phyloP scores from a whole-genome alignment of 306 rosid species.

The Pyrus betulifolia region DNA sequence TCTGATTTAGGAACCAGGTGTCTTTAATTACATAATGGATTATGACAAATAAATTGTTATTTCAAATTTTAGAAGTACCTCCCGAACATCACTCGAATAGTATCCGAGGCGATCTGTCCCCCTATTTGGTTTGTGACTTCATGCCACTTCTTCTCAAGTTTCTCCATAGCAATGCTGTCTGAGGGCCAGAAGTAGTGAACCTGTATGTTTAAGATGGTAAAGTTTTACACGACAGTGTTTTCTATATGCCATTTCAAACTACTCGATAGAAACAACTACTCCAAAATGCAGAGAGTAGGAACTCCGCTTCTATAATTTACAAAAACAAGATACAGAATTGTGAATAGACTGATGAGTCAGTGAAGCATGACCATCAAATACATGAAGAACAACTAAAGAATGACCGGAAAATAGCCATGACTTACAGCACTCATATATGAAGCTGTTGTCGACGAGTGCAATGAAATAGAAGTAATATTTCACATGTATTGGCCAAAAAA shows the following conservation, averaged over 20 bases:
- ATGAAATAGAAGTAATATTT: background rate
- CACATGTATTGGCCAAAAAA: slow-evolving; percentile 1
- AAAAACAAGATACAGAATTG: background rate
- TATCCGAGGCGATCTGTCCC: slow-evolving; percentile 40
- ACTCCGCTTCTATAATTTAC: background rate
- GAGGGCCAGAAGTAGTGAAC: slow-evolving; percentile 73
- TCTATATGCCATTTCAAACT: background rate
- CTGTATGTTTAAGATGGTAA: slow-evolving; percentile 33
- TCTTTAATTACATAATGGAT: background rate
- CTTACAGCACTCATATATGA: background rate
- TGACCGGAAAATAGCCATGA: background rate
- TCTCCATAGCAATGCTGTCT: slow-evolving; percentile 35
- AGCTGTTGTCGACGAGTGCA: background rate
- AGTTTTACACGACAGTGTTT: background rate
- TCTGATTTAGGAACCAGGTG: slow-evolving; percentile 37
- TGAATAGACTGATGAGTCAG: background rate
- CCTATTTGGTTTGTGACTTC: slow-evolving; percentile 44
- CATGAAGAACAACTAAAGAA: background rate
- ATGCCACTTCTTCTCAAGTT: slow-evolving; percentile 73
- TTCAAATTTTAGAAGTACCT: slow-evolving; percentile 41
- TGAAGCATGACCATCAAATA: background rate
- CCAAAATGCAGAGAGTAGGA: background rate
- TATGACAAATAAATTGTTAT: slow-evolving; percentile 3
- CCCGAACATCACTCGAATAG: slow-evolving; percentile 87
- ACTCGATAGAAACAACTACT: background rate